phyloP scores from a whole-genome alignment of 306 rosid genomes.

The Canavalia gladiata region DNA sequence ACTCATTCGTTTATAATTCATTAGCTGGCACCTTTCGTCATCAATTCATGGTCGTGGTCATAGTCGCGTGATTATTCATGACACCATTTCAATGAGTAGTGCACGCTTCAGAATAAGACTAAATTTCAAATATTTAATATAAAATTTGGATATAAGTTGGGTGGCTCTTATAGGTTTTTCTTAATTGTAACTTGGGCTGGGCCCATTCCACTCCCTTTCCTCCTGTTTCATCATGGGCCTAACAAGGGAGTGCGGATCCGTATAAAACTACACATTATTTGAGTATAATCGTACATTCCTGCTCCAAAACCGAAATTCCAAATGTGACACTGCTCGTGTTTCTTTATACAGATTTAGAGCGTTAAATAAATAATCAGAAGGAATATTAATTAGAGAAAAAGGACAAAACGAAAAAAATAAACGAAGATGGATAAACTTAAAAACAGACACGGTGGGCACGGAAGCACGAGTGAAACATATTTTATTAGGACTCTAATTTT shows the following conservation, averaged over 20 bases:
- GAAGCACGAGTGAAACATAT: too few species aligned
- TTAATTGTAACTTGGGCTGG: background rate
- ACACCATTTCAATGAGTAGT: background rate
- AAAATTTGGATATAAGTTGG: background rate
- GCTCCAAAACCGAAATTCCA: too few species aligned
- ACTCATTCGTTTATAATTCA: background rate
- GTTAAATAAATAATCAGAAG: too few species aligned
- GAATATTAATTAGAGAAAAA: too few species aligned
- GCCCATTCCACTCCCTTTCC: constrained; percentile 16
- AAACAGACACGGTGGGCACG: too few species aligned
- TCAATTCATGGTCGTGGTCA: background rate
- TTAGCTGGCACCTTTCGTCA: constrained; percentile 4
- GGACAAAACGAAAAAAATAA: too few species aligned
- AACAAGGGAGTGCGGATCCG: background rate
- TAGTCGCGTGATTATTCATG: background rate
- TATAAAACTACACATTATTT: too few species aligned
- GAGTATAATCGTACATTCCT: too few species aligned
- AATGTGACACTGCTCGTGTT: too few species aligned
- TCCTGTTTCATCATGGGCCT: background rate
- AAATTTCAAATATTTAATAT: background rate
- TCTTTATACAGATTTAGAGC: too few species aligned
- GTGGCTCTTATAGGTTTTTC: background rate
- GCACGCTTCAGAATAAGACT: constrained; percentile 5
- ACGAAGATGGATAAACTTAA: too few species aligned
- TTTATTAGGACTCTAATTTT: too few species aligned